These are phyloP conservation scores for Colletotrichum aenigma DNA, from an alignment of 2,329 filamentous ascomycete species.

Conservation along the genomic window DNA sequence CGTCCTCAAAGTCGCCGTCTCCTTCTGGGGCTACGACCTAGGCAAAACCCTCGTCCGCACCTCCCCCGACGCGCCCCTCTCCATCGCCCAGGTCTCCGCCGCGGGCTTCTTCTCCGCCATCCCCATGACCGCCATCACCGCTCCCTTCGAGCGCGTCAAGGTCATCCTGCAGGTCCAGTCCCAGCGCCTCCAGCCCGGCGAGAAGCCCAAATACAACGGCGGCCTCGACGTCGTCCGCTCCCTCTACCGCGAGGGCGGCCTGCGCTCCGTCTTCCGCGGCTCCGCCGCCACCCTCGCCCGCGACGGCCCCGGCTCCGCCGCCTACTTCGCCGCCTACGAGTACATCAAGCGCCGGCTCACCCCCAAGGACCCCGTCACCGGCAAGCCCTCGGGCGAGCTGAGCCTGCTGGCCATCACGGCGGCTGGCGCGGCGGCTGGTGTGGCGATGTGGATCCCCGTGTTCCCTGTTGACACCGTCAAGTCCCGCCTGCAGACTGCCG, in stretches of 20 bases:
- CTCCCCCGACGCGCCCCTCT: constrained; percentile 69
- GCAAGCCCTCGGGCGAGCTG: constrained; percentile 76
- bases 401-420: constrained; percentile 82
- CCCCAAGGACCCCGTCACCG: constrained; percentile 76
- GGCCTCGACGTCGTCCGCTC: constrained; percentile 90
- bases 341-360: constrained; percentile 88
- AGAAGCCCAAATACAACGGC: constrained; percentile 91
- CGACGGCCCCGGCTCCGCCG: constrained; percentile 90
- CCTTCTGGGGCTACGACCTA: constrained; percentile 89
- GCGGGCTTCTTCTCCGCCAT: constrained; percentile 98
- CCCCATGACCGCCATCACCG: constrained; percentile 97
- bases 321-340: constrained; percentile 98
- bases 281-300: constrained; percentile 88
- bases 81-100: constrained; percentile 85
- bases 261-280: constrained; percentile 92
- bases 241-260: constrained; percentile 87
- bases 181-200: constrained; percentile 85
- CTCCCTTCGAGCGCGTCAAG: constrained; percentile 98
- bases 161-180: constrained; percentile 98
- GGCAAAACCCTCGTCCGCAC: constrained; percentile 85
- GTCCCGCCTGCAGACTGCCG: constrained; percentile 88
- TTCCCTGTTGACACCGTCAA: constrained; percentile 99
- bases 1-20: constrained; percentile 63
- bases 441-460: constrained; percentile 99
- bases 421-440: constrained; percentile 87